These are phyloP conservation scores for Neofusicoccum parvum DNA, from an alignment of 2,329 filamentous ascomycete species.

Conservation along the genomic window DNA sequence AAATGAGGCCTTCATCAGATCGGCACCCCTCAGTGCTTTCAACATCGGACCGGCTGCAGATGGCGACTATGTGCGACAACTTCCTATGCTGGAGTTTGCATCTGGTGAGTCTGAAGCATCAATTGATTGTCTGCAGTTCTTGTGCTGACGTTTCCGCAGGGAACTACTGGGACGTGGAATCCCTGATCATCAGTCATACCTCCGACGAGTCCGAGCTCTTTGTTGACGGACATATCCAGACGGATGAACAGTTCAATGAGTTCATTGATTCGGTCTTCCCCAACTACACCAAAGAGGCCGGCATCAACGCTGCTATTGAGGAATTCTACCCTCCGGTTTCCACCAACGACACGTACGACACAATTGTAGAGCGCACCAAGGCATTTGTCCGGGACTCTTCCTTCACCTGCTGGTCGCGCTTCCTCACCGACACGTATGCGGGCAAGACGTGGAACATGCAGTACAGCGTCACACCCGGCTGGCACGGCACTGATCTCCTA, in stretches of 20 bases:
- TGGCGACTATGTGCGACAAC: slow-evolving; percentile 31
- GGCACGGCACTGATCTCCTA: slow-evolving; percentile 21
- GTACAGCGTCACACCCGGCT: slow-evolving; percentile 18
- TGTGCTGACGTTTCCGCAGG: slow-evolving; percentile 23
- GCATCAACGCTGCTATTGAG: slow-evolving; percentile 16
- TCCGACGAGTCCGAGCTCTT: slow-evolving; percentile 16
- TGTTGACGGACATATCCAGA: slow-evolving; percentile 19
- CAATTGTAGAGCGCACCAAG: slow-evolving; percentile 1
- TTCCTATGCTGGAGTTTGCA: slow-evolving; percentile 16
- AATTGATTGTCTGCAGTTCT: neutral
- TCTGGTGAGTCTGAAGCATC: neutral
- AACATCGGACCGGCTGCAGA: slow-evolving; percentile 40
- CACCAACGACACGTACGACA: slow-evolving; percentile 17
- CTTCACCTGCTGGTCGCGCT: slow-evolving; percentile 18
- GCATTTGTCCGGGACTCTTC: slow-evolving; percentile 16
- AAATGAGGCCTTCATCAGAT: slow-evolving; percentile 26
- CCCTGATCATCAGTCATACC: slow-evolving; percentile 36
- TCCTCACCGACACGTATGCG: slow-evolving; percentile 9
- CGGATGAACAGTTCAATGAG: slow-evolving; percentile 8
- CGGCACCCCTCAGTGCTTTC: slow-evolving; percentile 29
- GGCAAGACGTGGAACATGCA: slow-evolving; percentile 20
- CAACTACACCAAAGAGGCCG: neutral
- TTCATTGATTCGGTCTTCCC: slow-evolving; percentile 17
- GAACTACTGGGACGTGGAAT: slow-evolving; percentile 37
- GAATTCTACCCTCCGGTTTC: slow-evolving; percentile 4